Evolutionary conservation across 225 moss, liverwort and hornwort genomes (phyloP).

Genomic region (Pseudoscleropodium purum): DNA sequence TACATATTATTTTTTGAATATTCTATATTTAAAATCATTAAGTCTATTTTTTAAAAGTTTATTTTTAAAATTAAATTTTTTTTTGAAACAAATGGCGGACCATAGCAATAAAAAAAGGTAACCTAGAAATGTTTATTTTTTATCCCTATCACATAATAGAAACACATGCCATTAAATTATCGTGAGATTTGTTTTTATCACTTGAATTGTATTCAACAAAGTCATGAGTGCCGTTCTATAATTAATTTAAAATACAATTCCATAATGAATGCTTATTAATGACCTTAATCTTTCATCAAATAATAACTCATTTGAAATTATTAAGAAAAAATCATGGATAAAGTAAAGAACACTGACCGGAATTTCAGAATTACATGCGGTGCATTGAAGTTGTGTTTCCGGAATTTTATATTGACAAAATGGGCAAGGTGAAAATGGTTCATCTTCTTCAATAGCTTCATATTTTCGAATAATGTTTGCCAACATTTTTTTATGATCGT

Average conservation of each 20-base stretch:
- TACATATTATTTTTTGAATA: too few relatives aligned
- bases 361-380: conserved; percentile 19
- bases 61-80: too few relatives aligned
- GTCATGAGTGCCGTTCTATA: accelerated
- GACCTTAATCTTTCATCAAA: neutral
- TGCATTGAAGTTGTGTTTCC: conserved; percentile 65
- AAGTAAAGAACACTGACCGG: neutral
- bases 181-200: too few relatives aligned
- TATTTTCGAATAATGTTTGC: conserved; percentile 69
- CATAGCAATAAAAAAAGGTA: too few relatives aligned
- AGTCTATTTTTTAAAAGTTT: neutral
- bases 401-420: conserved; percentile 43
- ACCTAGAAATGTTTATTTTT: neutral
- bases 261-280: neutral
- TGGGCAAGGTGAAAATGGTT: conserved; percentile 56
- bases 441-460: conserved; percentile 50
- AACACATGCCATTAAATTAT: neutral
- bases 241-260: neutral
- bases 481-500: conserved; percentile 59
- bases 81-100: too few relatives aligned
- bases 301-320: neutral
- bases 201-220: neutral
- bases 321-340: too few relatives aligned
- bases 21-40: too few relatives aligned
- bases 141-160: neutral